Evolutionary conservation across 495 filamentous ascomycete genomes (phyloP).

Genomic region (Aspergillus sclerotiicarbonarius): DNA sequence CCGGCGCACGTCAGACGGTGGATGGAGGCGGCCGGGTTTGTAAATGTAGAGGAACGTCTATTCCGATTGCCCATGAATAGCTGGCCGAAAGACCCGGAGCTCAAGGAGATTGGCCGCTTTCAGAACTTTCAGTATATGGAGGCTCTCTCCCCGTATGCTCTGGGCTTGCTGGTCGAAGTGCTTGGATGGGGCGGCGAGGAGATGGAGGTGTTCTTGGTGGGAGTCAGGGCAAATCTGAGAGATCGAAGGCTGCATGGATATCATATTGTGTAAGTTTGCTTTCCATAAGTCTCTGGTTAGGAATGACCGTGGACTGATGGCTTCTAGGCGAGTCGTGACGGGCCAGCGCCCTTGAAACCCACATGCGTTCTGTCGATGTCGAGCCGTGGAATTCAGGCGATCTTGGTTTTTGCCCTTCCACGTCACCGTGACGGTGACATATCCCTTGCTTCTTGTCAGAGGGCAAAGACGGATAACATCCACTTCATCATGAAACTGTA

Average conservation of each 20-base stretch:
- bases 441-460: no score
- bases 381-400: no score
- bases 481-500: no score
- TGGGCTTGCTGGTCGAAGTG: slow-evolving; percentile 51
- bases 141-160: slow-evolving; percentile 41
- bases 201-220: slow-evolving; percentile 52
- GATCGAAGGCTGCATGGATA: slow-evolving; percentile 16
- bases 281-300: no score
- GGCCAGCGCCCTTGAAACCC: not conserved
- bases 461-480: no score
- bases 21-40: slow-evolving; percentile 35
- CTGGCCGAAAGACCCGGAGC: slow-evolving; percentile 32
- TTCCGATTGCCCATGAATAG: slow-evolving; percentile 24
- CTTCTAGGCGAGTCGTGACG: not conserved
- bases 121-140: slow-evolving; percentile 43
- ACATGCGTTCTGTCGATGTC: no score
- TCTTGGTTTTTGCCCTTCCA: no score
- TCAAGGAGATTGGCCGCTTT: slow-evolving; percentile 46
- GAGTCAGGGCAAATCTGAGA: slow-evolving; percentile 53
- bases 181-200: slow-evolving; percentile 57
- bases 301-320: not conserved
- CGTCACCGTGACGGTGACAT: no score
- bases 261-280: not conserved
- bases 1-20: slow-evolving; percentile 28
- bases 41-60: slow-evolving; percentile 27